Evolutionary conservation across 371 early-diverging fungal genomes (phyloP), one percentile per base, ranked within the genome.

Genomic region (Parasitella parasitica): DNA sequence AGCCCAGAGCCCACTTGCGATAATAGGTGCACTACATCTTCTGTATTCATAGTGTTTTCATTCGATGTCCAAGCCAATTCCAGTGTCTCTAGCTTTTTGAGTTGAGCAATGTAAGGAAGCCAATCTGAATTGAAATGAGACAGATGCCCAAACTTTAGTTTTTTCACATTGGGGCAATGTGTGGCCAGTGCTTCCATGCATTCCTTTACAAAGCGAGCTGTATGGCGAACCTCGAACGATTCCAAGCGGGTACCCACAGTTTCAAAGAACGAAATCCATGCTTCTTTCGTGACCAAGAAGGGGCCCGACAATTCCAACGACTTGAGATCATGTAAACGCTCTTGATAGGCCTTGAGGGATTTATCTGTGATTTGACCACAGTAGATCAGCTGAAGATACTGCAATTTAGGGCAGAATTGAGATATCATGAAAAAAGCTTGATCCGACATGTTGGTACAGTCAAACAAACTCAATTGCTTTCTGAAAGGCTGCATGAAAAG

Each of bases 341-440:
- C 57, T 0, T 72, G 72, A 66, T 90, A 86, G 0, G 57, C 68
- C 1, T 63, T 30, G 22, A 93, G 62, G 0, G 81, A 82, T 1
- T 65, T 56, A 57, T 91, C 87, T 26, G 75, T 73, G 74, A 94
- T 85, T 7, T 88, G 85, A 0, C 96, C 96, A 61, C 96, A 94
- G 39, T 88, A 84, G 38, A 81, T 78, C 46, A 96, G 80, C 15
- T 84, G 76, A 22, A 96, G 73, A 0, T 59, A 60, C 37, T 78
- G 73, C 13, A 92, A 54, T 28, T 72, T 75, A 9, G 89, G 85
- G 50, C 89, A 90, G 54, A 88, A 77, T n/a, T 81, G 70, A 2
- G 89, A 81, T 41, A 96, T 80, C 53, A 80, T 80, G 16, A 61
- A 57, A 3, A 95, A 66, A 1, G 79, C 86, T 8, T 56, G 58